phyloP scores from a whole-genome alignment of 306 rosid genomes.

The Oemleria cerasiformis region DNA sequence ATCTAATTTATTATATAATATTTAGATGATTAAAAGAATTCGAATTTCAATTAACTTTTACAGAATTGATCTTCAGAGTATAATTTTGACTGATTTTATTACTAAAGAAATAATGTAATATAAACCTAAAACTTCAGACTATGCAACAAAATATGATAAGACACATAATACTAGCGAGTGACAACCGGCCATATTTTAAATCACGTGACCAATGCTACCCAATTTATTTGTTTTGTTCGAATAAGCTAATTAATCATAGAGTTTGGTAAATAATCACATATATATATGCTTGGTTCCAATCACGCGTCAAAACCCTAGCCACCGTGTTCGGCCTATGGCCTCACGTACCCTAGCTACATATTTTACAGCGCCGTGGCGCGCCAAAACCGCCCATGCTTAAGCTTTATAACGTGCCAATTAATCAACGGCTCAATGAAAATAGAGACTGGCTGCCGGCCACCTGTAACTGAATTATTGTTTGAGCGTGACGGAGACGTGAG shows the following conservation, averaged over 20 bases:
- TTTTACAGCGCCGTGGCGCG: background rate
- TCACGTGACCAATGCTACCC: background rate
- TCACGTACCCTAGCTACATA: background rate
- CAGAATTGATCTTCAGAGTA: no score
- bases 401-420: background rate
- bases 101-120: no score
- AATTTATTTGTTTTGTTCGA: background rate
- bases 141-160: background rate
- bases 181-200: background rate
- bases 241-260: background rate
- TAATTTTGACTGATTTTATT: no score
- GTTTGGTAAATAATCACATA: slow-evolving; percentile 4
- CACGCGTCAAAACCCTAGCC: background rate
- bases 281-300: background rate
- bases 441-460: slow-evolving; percentile 9
- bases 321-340: background rate
- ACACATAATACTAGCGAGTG: background rate
- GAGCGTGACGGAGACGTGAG: slow-evolving; percentile 5
- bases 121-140: no score
- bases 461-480: background rate
- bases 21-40: no score
- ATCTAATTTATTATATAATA: no score
- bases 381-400: background rate
- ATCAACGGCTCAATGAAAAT: background rate
- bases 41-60: no score